These are phyloP conservation scores for Cyberlindnera xylosilytica DNA, from an alignment of 805 yeast species.

Conservation along the genomic window DNA sequence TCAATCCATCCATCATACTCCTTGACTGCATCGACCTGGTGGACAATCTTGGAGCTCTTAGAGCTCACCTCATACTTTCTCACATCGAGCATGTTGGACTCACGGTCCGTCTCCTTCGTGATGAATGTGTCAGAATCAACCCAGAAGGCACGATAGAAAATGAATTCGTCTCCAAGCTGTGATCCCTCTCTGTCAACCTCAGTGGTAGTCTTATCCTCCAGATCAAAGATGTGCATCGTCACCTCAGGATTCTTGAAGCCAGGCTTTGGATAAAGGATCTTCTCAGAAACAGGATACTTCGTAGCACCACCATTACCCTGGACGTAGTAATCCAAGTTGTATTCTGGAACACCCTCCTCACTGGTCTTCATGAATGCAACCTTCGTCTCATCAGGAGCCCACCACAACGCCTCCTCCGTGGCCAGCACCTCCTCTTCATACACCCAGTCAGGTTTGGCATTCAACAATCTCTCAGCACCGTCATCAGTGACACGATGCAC, in stretches of 20 bases:
- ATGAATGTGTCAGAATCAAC: conserved; percentile 48
- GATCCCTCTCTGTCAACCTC: conserved; percentile 26
- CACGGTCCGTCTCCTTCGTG: conserved; percentile 62
- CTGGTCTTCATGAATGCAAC: conserved; percentile 63
- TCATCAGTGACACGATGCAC: conserved; percentile 52
- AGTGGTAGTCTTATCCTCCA: conserved; percentile 31
- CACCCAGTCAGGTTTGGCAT: conserved; percentile 93
- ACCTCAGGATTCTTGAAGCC: conserved; percentile 75
- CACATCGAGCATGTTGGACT: conserved; percentile 58
- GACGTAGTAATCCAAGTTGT: conserved; percentile 69
- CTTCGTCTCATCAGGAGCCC: conserved; percentile 74
- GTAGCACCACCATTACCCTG: conserved; percentile 41
- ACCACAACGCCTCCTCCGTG: conserved; percentile 72
- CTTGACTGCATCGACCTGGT: conserved; percentile 42
- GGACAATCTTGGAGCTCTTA: conserved; percentile 35
- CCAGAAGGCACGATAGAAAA: conserved; percentile 70
- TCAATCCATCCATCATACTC: conserved; percentile 73
- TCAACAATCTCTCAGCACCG: conserved; percentile 64
- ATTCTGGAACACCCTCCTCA: conserved; percentile 70
- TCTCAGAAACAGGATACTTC: conserved; percentile 56
- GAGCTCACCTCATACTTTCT: conserved; percentile 39
- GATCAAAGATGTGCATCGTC: conserved; percentile 44
- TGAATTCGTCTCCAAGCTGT: conserved; percentile 39
- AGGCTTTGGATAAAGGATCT: conserved; percentile 78
- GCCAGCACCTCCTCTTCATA: conserved; percentile 87